A percentile compares a stretch with the other conserved stretches of the same genome.
Evolutionary conservation across 2,329 filamentous ascomycete genomes (phyloP).

Genomic region (Geoglossum cookeanum): DNA sequence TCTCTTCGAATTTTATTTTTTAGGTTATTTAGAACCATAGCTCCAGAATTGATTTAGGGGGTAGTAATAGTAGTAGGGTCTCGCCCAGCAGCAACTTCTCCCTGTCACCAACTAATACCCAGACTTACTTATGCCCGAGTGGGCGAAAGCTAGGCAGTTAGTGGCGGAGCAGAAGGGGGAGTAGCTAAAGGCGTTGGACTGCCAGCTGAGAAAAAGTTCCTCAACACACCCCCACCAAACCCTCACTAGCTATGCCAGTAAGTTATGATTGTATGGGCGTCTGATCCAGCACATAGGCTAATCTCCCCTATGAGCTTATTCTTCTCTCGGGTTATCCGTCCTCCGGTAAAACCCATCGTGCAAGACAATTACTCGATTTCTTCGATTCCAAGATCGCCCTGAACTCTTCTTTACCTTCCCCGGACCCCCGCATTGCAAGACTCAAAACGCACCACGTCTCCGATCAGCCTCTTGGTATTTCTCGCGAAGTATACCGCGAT

Average conservation of each 20-base stretch:
- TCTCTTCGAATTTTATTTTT: no score
- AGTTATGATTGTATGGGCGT: neutral
- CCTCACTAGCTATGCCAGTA: neutral
- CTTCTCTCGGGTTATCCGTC: conserved; percentile 43
- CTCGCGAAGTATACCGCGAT: conserved; percentile 53
- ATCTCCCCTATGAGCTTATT: conserved; percentile 28
- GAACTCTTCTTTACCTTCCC: conserved; percentile 12
- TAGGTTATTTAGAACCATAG: no score
- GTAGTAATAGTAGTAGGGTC: no score
- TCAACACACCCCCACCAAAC: neutral
- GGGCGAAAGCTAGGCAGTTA: no score
- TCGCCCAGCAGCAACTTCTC: no score
- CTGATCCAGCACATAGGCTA: neutral
- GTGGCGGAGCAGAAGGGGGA: no score
- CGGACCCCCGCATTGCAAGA: conserved; percentile 21
- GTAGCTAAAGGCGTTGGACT: no score
- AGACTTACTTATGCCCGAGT: no score
- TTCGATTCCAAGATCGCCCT: neutral
- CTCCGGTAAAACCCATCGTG: conserved; percentile 42
- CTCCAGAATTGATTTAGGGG: no score
- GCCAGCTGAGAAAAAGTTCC: neutral
- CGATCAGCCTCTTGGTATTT: conserved; percentile 50
- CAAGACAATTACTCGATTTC: conserved; percentile 31
- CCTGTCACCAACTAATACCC: no score
- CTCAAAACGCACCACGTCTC: conserved; percentile 57